These are phyloP conservation scores for Ogataea thermomethanolica DNA, from an alignment of 805 yeast genomes.

Conservation along the genomic window DNA sequence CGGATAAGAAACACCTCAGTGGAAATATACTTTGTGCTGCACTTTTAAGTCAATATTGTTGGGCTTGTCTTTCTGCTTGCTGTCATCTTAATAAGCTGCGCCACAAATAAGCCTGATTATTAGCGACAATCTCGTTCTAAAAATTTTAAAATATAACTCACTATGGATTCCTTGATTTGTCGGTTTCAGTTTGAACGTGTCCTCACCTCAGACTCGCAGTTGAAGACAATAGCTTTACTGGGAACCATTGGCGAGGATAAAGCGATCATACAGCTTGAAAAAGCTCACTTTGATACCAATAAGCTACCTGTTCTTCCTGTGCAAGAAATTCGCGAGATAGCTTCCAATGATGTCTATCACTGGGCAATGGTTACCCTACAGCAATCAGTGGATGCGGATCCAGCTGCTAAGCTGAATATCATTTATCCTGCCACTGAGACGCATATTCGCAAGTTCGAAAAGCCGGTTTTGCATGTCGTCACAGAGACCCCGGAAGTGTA, in stretches of 20 bases:
- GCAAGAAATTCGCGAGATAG: conserved; percentile 36
- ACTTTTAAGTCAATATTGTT: no score
- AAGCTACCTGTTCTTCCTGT: conserved; percentile 20
- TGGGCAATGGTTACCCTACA: conserved; percentile 66
- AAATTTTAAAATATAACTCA: not conserved
- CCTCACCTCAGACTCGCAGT: conserved; percentile 59
- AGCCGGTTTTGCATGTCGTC: conserved; percentile 57
- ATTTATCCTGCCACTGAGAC: conserved; percentile 87
- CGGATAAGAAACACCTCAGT: no score
- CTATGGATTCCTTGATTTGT: conserved; percentile 29
- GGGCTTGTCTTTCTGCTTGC: no score
- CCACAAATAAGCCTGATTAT: no score
- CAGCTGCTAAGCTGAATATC: conserved; percentile 69
- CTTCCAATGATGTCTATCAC: conserved; percentile 77
- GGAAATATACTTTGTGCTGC: no score
- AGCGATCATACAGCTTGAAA: conserved; percentile 74
- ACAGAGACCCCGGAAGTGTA: conserved; percentile 82
- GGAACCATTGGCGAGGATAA: conserved; percentile 59
- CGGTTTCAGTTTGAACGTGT: conserved; percentile 45
- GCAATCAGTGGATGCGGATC: conserved; percentile 44
- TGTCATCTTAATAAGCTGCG: no score
- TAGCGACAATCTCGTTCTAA: not conserved
- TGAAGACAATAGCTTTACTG: conserved; percentile 61
- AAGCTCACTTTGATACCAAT: conserved; percentile 55
- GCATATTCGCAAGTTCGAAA: conserved; percentile 75